Base-by-base conservation (phyloP, 495 filamentous ascomycete species). In the Aspergillus kassunensis region DNA sequence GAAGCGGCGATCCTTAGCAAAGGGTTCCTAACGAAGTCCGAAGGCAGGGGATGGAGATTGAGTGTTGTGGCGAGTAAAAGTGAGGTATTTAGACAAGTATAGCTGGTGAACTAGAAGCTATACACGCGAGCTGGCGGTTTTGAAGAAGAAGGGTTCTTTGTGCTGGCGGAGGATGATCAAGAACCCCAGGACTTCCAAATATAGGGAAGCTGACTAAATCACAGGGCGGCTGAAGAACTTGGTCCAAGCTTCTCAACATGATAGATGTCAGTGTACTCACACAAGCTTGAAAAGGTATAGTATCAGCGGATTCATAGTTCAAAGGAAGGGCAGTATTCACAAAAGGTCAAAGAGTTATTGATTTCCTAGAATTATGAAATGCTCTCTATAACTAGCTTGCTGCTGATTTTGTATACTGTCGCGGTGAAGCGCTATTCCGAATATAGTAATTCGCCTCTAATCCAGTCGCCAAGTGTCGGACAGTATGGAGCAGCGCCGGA, bases 161-260 rank as follows among this genome's bases (percentile, higher is more conserved):
- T 49, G 21, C 39, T 31, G 13, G 49, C 12, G 21, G 20, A 53
- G 35, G 42, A 39, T 35, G 39, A 18, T 46, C 23, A 42, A 53
- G 37, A 46, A 41, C 51, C 42, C 51, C 21, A 53, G 42, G 46
- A 45, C 51, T 40, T 53, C 51, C 42, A 53, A 42, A 51, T 34
- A 25, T 31, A 13, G 42, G 36, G 35, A 41, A 45, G 58, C 58
- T 61, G 58, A 61, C 58, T 61, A 61, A 61, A 61, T 61, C 18
- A 40, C 36, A 16, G 41, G 48, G 30, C 30, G 45, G 43, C 21
- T 20, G 53, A 37, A 27, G 4, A 11, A n/a, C 45, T 29, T 63
- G 60, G 60, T 45, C 63, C 50, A 55, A 63, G 60, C 63, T 62
- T 36, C n/a, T 15, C 12, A 5, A 11, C 15, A 45, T n/a, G 27